Base-by-base conservation (phyloP, 2,329 filamentous ascomycete species). In the Pseudogymnoascus sp. region DNA sequence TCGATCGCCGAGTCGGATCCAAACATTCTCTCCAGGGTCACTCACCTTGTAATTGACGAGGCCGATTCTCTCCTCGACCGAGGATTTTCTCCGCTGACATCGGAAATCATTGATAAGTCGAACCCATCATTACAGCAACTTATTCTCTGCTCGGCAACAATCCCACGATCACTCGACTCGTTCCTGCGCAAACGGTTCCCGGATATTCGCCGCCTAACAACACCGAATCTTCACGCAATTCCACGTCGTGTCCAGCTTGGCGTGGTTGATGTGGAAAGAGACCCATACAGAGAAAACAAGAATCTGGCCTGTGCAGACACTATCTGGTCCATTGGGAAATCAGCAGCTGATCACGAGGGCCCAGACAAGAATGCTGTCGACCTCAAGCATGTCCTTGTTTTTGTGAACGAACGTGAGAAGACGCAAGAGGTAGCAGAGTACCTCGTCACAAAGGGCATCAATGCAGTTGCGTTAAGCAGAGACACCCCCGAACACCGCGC, bases 11-110 rank as follows among this genome's bases (percentile, higher is more conserved):
- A 96, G 66, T 87, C 86, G 18, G 91, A 97, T 66, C 94, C 94
- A 9, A 93, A 96, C 69, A 86, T 99, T 64, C 83, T 99, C 36
- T 92, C 90, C n/a, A 88, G 91, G 11, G 92, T 97, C 62, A 86
- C 84, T 1, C 90, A 97, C 71, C 81, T 99, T 9, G 82, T 99
- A 62, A 81, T 96, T 57, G 95, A 99, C 71, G 95, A 99, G 77
- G 95, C 95, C 1, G 94, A 99, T 75, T 97, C 92, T 3, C 84
- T 99, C 8, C 84, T 99, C 67, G 95, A 99, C 75, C 89, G 91
- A 62, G 95, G 91, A 62, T 99, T 99, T 77, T 83, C 89, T 3
- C 87, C 90, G 1, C 86, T 88, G 22, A 97, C 94, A 0, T 88
- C 84, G 9, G 82, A 84, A 61, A 90, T 99, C 66, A 82, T 99